Evolutionary conservation across 1,284 basidiomycete species (phyloP), one percentile per base, ranked within the genome.

Genomic region (Fomitopsis betulina): DNA sequence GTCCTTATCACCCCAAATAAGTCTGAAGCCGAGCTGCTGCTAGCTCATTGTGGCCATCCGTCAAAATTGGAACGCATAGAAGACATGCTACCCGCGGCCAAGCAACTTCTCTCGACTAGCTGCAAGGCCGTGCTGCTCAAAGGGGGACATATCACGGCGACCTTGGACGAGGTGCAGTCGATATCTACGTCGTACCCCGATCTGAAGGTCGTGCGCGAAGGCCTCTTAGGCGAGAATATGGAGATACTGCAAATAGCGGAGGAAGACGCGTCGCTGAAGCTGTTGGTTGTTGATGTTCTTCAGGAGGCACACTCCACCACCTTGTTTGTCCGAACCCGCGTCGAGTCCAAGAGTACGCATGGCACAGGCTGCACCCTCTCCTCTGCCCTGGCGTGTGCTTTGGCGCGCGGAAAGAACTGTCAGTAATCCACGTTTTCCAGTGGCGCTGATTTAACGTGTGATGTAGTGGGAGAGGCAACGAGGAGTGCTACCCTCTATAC

Each of bases 341-440:
- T 96, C 25, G 78, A 88, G 5, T 87, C 88, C 10, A 81, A 73
- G 25, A 92, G 80, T 62, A 96, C 95, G 0, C 96, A 98, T 68
- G 96, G 96, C 1, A 98, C 96, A 0, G 96, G 96, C 1, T 98
- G 95, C 70, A 98, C 96, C 0, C 78, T 98, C 9, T 90, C 88
- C 40, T 87, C 94, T 0, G 93, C 94, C 0, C 80, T 97, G 15
- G 87, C 90, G 1, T 87, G 86, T 54, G 79, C 79, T 23, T 74
- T 94, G 13, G 86, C 83, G 0, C 75, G 77, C 39, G 86, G 86
- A 38, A 64, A 67, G 13, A 65, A 68, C 1, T 65, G 87, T 86
- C 65, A 69, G 79, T 75, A 19, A 40, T 30, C 35, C 37, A 3
- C 25, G 35, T 2, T 5, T 35, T 54, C 54, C 54, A 35, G 19